These are phyloP conservation scores for Evansstolkia leycettana DNA, from an alignment of 495 filamentous ascomycete genomes.

Conservation along the genomic window DNA sequence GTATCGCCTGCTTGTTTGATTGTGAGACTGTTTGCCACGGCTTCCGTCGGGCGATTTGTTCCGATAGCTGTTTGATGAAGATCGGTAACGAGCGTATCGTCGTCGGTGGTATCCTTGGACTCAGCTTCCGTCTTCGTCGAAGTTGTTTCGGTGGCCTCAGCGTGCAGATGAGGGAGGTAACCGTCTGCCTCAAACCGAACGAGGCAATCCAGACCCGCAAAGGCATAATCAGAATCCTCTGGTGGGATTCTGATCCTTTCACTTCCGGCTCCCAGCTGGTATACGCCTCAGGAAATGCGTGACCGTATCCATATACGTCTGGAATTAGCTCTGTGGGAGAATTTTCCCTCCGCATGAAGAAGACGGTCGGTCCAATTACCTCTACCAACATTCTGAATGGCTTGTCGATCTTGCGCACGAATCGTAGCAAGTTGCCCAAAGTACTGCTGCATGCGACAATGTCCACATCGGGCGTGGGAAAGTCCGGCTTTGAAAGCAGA, in stretches of 20 bases:
- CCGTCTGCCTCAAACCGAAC: slow-evolving; percentile 55
- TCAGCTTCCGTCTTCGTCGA: neutral
- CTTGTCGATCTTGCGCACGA: slow-evolving; percentile 32
- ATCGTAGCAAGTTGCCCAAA: slow-evolving; percentile 43
- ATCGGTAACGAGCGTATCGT: slow-evolving; percentile 3
- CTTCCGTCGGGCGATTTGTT: neutral
- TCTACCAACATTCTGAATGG: slow-evolving; percentile 50
- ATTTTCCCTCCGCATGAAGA: slow-evolving; percentile 49
- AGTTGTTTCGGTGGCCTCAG: neutral
- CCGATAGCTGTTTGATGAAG: slow-evolving; percentile 1
- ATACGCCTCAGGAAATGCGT: slow-evolving; percentile 53
- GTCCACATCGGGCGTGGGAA: slow-evolving; percentile 33
- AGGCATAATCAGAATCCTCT: slow-evolving; percentile 48
- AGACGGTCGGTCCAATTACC: slow-evolving; percentile 46
- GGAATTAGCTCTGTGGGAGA: slow-evolving; percentile 38
- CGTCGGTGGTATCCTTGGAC: neutral
- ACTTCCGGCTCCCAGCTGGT: slow-evolving; percentile 44
- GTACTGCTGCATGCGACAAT: slow-evolving; percentile 52
- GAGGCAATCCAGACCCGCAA: slow-evolving; percentile 40
- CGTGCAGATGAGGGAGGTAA: slow-evolving; percentile 24
- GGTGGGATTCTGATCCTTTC: slow-evolving; percentile 44
- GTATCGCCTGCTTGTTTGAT: slow-evolving; percentile 3
- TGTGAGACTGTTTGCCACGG: slow-evolving; percentile 1
- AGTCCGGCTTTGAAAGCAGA: slow-evolving; percentile 17
- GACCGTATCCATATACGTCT: slow-evolving; percentile 46